Evolutionary conservation across 148 eudicot species (phyloP).

Genomic region (Chenopodium suecicum): DNA sequence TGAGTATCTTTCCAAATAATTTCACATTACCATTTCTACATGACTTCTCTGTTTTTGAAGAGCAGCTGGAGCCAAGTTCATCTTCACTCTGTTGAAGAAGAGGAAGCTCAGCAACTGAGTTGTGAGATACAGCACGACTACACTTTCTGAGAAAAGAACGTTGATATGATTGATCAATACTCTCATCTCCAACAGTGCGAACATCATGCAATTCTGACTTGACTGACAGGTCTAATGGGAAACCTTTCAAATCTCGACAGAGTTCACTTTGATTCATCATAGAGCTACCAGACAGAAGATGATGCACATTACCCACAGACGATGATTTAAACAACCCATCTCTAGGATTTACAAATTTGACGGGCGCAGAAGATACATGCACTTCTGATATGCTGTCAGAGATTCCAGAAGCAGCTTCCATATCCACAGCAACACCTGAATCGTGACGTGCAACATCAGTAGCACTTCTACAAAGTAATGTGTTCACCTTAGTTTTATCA

Average conservation of each 20-base stretch:
- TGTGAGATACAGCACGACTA: constrained; percentile 29
- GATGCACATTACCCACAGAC: constrained; percentile 19
- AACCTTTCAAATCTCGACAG: constrained; percentile 29
- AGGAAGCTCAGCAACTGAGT: constrained; percentile 36
- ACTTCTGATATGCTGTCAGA: constrained; percentile 15
- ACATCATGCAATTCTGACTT: constrained; percentile 37
- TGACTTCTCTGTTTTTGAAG: constrained; percentile 52
- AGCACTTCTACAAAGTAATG: constrained; percentile 13
- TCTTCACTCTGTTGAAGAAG: constrained; percentile 30
- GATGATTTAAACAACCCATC: constrained; percentile 32
- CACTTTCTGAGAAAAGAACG: constrained; percentile 48
- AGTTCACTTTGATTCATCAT: constrained; percentile 25
- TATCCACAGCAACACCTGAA: constrained; percentile 19
- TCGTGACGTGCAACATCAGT: constrained; percentile 3
- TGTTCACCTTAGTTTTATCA: constrained; percentile 15
- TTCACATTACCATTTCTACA: constrained; percentile 72
- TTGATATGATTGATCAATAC: constrained; percentile 30
- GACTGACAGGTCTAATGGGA: constrained; percentile 34
- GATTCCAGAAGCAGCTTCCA: constrained; percentile 17
- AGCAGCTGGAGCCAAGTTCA: constrained; percentile 25
- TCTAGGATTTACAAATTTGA: constrained; percentile 11
- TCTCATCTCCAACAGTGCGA: constrained; percentile 33
- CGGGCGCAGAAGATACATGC: constrained; percentile 14
- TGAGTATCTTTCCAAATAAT: constrained; percentile 82
- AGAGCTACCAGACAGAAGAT: constrained; percentile 23